Base-by-base conservation (phyloP, 2,329 filamentous ascomycete species). In the Penicillium sp. region DNA sequence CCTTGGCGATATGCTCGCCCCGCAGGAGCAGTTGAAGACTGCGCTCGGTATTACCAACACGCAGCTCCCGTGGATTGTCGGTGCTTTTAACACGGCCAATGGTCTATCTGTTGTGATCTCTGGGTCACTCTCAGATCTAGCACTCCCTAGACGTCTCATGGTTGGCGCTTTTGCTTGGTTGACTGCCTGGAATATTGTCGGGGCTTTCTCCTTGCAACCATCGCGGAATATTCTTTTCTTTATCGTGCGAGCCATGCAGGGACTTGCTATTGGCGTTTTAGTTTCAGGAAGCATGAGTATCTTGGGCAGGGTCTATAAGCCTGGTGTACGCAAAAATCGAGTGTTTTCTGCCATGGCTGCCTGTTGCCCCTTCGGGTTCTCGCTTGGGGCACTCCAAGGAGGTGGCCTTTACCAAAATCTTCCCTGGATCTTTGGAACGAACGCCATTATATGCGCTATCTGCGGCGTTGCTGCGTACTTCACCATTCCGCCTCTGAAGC, bases 221-320 rank as follows among this genome's bases (percentile, higher is more conserved):
- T 65, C 68, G 5, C 68, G 74, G 1, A 68, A 67, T 44, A 67
- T 71, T 14, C 64, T 75, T 1, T 73, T 76, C 59, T 76, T 76
- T 60, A 60, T 71, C 26, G 70, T 77, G 58, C 70, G 74, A 16
- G 74, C 71, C 11, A 72, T 76, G 73, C 73, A 76, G 31, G 81
- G 81, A 0, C 77, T 83, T 16, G 79, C 81, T 0, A 79, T 81
- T 5, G 78, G 80, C 0, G 74, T 82, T 13, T 55, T 79, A 33
- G 70, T 83, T 8, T 81, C 81, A 0, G 82, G 81, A 49, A 76
- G 69, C 8, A 71, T 83, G 57, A 81, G 78, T 19, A 71, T 83
- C 13, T 66, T 82, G 1, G 80, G 80, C 1, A 69, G 72, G 1
- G 73, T 78, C 0, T 83, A 81, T 58, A 71, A 71, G 4, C 77